These are phyloP conservation scores for Aureobasidium subglaciale DNA, from an alignment of 2,329 filamentous ascomycete genomes.

Conservation along the genomic window DNA sequence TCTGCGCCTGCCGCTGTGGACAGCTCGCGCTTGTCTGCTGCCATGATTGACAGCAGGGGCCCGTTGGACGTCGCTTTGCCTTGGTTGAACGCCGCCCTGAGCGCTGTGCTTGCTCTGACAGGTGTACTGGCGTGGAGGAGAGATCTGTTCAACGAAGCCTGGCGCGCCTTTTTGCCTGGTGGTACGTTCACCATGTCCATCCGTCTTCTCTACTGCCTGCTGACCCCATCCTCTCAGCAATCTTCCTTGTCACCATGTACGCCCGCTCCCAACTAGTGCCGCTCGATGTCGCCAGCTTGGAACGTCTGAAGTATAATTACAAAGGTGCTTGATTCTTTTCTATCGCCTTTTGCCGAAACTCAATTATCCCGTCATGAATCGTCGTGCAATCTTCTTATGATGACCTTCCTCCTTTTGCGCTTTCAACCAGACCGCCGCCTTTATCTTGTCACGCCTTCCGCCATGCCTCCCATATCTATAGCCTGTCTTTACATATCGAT, in stretches of 20 bases:
- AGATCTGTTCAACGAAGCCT: slow-evolving; percentile 24
- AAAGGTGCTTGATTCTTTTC: slow-evolving; percentile 53
- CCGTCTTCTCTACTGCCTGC: slow-evolving; percentile 31
- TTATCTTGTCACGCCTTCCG: background rate
- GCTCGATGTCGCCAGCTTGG: slow-evolving; percentile 62
- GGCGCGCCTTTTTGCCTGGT: slow-evolving; percentile 34
- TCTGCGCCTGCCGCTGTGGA: slow-evolving; percentile 32
- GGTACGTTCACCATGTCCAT: slow-evolving; percentile 19
- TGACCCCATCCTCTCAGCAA: slow-evolving; percentile 32
- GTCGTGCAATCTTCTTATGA: background rate
- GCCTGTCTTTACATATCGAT: slow-evolving; percentile 45
- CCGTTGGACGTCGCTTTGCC: slow-evolving; percentile 55
- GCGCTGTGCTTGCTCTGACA: slow-evolving; percentile 44
- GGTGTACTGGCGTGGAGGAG: slow-evolving; percentile 34
- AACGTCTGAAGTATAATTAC: slow-evolving; percentile 56
- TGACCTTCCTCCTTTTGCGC: background rate
- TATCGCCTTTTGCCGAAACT: background rate
- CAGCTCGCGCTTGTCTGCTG: slow-evolving; percentile 17
- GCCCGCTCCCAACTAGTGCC: slow-evolving; percentile 60
- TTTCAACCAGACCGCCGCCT: background rate
- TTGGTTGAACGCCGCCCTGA: slow-evolving; percentile 53
- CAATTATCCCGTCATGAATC: background rate
- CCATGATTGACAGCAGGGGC: slow-evolving; percentile 28
- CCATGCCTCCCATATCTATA: background rate
- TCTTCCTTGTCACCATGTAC: slow-evolving; percentile 55